A percentile compares a stretch with the other conserved stretches of the same genome.
Evolutionary conservation across 257 asterid species (phyloP).

Genomic region (Solanum virginianum): DNA sequence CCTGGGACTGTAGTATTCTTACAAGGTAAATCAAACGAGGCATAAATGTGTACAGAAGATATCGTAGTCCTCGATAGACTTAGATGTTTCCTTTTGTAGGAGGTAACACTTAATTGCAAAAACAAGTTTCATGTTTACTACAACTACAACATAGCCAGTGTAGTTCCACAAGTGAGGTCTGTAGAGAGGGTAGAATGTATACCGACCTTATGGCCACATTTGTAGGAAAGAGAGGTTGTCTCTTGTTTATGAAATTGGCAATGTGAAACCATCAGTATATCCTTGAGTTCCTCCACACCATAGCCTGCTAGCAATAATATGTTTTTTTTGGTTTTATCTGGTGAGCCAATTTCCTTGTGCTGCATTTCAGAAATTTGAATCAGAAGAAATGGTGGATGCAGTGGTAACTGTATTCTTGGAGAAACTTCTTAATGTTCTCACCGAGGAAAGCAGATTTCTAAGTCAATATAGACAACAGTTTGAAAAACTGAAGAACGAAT

Average conservation of each 20-base stretch:
- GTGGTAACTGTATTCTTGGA: slow-evolving; percentile 18
- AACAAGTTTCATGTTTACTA: neutral
- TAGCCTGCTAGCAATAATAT: neutral
- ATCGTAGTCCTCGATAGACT: neutral
- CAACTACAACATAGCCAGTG: neutral
- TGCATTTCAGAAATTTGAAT: neutral
- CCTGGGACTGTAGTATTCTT: neutral
- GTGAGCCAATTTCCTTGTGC: neutral
- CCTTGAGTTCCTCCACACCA: neutral
- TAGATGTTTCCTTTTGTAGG: neutral
- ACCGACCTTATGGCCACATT: neutral
- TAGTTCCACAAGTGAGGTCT: neutral
- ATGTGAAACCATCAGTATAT: neutral
- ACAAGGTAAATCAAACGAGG: neutral
- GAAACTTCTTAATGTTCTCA: slow-evolving; percentile 9
- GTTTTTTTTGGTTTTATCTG: neutral
- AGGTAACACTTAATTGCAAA: neutral
- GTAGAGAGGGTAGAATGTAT: neutral
- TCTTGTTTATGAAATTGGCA: neutral
- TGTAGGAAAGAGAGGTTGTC: neutral
- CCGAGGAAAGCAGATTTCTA: slow-evolving; percentile 16
- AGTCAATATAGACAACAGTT: slow-evolving; percentile 7
- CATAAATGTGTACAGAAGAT: neutral
- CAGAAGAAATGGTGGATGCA: slow-evolving; percentile 21
- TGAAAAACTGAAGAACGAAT: slow-evolving; percentile 9